Conservation (phyloP, 176 grass and related monocot genomes). For the Themeda triandra region DNA sequence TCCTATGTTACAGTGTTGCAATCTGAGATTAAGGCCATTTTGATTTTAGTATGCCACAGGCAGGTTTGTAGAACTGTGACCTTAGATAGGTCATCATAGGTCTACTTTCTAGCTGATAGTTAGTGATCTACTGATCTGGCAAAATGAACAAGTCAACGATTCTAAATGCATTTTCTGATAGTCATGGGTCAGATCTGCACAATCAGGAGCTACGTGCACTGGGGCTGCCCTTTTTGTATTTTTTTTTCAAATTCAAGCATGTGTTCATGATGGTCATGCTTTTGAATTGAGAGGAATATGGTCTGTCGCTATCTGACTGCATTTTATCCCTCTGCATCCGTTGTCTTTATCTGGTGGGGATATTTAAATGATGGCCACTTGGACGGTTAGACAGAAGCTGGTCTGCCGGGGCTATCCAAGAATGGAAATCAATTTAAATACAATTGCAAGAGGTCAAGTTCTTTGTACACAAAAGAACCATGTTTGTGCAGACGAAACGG, state of each 20-base stretch:
- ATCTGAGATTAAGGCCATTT: background rate
- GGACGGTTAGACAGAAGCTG: background rate
- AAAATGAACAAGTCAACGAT: background rate
- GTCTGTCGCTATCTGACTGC: background rate
- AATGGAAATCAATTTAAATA: background rate
- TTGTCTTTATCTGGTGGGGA: background rate
- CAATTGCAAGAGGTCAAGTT: background rate
- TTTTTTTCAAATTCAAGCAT: background rate
- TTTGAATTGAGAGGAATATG: background rate
- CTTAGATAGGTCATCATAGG: background rate
- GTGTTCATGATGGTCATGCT: background rate
- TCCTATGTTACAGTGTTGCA: background rate
- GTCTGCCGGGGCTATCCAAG: background rate
- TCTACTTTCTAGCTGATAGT: background rate
- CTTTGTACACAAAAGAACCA: background rate
- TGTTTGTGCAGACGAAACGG: background rate
- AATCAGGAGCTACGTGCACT: too few relatives aligned
- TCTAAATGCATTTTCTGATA: background rate
- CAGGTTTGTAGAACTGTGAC: background rate
- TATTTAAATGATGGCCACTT: background rate
- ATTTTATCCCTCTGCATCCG: background rate
- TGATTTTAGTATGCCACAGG: background rate
- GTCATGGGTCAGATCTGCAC: background rate
- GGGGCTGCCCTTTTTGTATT: too few relatives aligned
- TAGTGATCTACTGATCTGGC: too few relatives aligned